Percentiles rank a stretch among this genome's conserved stretches.
phyloP scores from a whole-genome alignment of 192 early-diverging fungal species.

The Geranomyces variabilis region DNA sequence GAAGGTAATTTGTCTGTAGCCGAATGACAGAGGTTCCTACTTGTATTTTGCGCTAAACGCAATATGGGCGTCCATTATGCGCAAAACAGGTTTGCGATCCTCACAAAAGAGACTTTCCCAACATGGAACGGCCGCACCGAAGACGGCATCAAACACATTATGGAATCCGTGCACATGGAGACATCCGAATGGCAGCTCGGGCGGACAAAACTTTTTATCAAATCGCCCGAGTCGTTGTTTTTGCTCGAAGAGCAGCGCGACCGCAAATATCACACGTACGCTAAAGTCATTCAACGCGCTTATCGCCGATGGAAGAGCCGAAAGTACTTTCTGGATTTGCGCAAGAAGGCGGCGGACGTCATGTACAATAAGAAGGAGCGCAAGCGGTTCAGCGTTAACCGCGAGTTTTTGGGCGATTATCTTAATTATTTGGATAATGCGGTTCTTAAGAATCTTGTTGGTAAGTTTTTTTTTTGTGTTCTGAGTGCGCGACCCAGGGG shows the following conservation, averaged over 20 bases:
- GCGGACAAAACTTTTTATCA: constrained; percentile 92
- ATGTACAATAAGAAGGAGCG: constrained; percentile 90
- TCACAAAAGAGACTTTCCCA: constrained; percentile 73
- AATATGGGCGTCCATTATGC: too few species aligned
- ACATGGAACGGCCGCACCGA: constrained; percentile 78
- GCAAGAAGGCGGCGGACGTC: constrained; percentile 91
- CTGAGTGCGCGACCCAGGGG: constrained; percentile 1
- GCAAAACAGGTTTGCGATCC: constrained; percentile 73
- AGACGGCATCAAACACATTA: constrained; percentile 76
- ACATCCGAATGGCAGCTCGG: constrained; percentile 95
- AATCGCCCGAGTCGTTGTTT: constrained; percentile 91
- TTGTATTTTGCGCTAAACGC: too few species aligned
- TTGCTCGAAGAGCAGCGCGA: constrained; percentile 91
- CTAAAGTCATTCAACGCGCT: constrained; percentile 86
- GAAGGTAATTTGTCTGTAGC: constrained; percentile 38
- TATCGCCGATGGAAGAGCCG: constrained; percentile 88
- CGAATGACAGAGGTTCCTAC: background rate
- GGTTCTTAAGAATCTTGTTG: constrained; percentile 57
- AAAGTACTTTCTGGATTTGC: constrained; percentile 85
- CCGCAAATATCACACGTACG: constrained; percentile 95
- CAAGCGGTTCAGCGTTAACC: constrained; percentile 83
- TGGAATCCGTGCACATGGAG: constrained; percentile 83
- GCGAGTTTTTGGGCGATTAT: constrained; percentile 92
- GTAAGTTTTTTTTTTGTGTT: constrained; percentile 34
- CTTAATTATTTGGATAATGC: constrained; percentile 65